Base-by-base conservation (phyloP, 805 yeast genomes). In the Torulaspora indica region DNA sequence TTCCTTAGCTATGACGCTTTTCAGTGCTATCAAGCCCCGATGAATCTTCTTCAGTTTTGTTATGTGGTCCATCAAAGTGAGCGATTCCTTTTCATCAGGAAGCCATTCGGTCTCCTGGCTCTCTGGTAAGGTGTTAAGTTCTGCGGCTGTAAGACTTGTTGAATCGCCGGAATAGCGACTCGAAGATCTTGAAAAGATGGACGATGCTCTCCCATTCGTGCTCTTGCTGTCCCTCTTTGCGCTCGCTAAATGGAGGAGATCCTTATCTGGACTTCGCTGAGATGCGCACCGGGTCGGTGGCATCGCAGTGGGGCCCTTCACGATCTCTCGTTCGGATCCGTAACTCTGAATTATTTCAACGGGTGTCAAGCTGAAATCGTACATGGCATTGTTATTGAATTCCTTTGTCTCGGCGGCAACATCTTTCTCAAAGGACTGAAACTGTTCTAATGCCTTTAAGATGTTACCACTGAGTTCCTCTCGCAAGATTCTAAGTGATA, bases 321-420 rank as follows among this genome's bases (percentile, higher is more conserved):
- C 20, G n/a, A 27, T 6, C 9, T 37, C 14, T 28, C 14, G 37
- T n/a, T 47, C 51, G n/a, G 40, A 24, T 8, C 48, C 52, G 36
- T 59, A 59, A 30, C 55, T 53, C 48, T 60, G 61, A 17, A 60
- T 60, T 2, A 60, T 60, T 41, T 60, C 64, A 12, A 46, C 36
- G 4, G 64, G 64, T 2, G 64, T 57, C 17, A 60, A 43, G 33
- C 56, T 52, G 38, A 44, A 55, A 44, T 57, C 54, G 42, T 53
- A 57, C 40, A 45, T 45, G 8, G 47, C 33, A 36, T 56, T 52
- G 7, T 44, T 31, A 15, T 49, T 43, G 38, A 49, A 56, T 31
- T 55, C 62, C 10, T 29, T n/a, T 1, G 47, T 47, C 38, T 57
- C 61, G 3, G 28, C 37, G 17, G 49, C 44, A 8, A 58, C 33